Conservation (phyloP, 768 basidiomycete genomes). For the Pulveroboletus sp. region DNA sequence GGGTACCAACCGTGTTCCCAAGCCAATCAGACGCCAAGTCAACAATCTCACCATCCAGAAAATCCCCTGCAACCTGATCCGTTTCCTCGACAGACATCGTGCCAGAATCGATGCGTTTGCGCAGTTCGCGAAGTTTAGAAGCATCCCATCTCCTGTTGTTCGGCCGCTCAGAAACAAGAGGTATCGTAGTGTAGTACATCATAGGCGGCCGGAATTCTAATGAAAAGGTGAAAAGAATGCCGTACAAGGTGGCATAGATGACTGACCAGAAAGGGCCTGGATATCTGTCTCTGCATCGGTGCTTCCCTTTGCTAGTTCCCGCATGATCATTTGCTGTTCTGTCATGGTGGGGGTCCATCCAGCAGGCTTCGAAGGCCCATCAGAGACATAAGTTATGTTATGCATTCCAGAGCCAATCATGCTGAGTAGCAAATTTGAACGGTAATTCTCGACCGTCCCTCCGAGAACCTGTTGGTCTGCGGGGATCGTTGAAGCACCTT, state of each 20-base stretch:
- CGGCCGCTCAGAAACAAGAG: conserved; percentile 78
- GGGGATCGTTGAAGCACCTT: conserved; percentile 89
- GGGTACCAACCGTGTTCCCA: conserved; percentile 68
- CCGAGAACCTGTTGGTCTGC: conserved; percentile 92
- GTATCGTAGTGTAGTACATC: conserved; percentile 96
- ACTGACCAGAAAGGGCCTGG: conserved; percentile 78
- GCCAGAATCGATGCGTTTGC: conserved; percentile 91
- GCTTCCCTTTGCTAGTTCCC: conserved; percentile 77
- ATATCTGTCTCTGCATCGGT: conserved; percentile 81
- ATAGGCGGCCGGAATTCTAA: conserved; percentile 87
- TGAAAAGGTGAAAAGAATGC: conserved; percentile 10
- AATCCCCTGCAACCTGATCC: conserved; percentile 84
- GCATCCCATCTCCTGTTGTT: conserved; percentile 92
- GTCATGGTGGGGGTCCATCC: conserved; percentile 75
- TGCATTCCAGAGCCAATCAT: conserved; percentile 80
- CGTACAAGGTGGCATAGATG: background rate
- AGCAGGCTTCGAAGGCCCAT: conserved; percentile 56
- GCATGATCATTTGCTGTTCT: conserved; percentile 97
- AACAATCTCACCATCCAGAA: conserved; percentile 92
- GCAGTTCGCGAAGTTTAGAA: conserved; percentile 86
- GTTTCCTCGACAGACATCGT: conserved; percentile 81
- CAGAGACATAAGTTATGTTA: conserved; percentile 48
- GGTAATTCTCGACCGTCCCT: conserved; percentile 90
- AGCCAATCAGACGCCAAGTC: conserved; percentile 97
- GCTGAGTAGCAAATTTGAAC: conserved; percentile 85